These are phyloP conservation scores for Butyriboletus regius DNA, from an alignment of 1,284 basidiomycete species.

Conservation along the genomic window DNA sequence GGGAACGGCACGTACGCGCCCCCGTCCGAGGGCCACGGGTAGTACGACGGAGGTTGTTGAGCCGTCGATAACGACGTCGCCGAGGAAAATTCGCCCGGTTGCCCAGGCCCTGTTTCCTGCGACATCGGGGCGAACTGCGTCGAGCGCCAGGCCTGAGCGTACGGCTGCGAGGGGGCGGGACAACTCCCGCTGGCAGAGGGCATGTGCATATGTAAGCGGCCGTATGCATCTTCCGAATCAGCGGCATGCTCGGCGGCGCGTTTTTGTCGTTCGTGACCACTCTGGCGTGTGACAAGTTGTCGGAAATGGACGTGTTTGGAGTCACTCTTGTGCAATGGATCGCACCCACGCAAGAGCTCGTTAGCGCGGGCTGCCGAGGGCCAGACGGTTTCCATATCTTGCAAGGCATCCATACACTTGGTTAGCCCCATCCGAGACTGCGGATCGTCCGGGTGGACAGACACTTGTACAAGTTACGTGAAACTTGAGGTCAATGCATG, in stretches of 20 bases:
- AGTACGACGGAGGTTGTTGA: slow-evolving; percentile 34
- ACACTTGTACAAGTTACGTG: slow-evolving; percentile 36
- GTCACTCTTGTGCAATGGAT: slow-evolving; percentile 38
- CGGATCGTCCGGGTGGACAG: slow-evolving; percentile 55
- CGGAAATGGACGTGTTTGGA: slow-evolving; percentile 13
- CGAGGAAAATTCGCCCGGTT: slow-evolving; percentile 12
- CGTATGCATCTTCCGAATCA: slow-evolving; percentile 31
- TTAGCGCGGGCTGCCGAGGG: slow-evolving; percentile 68
- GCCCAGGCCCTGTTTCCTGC: slow-evolving; percentile 25
- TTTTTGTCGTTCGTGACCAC: slow-evolving; percentile 34
- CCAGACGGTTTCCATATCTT: slow-evolving; percentile 68
- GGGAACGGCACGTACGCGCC: slow-evolving; percentile 35
- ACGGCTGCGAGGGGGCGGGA: slow-evolving; percentile 16
- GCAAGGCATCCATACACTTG: slow-evolving; percentile 63
- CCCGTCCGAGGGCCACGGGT: slow-evolving; percentile 45
- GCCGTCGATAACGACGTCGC: slow-evolving; percentile 3
- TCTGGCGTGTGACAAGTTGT: slow-evolving; percentile 30
- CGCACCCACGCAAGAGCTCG: slow-evolving; percentile 63
- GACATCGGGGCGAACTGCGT: slow-evolving; percentile 16
- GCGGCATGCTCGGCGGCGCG: slow-evolving; percentile 32
- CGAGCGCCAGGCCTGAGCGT: slow-evolving; percentile 28
- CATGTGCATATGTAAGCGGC: slow-evolving; percentile 24
- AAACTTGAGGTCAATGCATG: neutral
- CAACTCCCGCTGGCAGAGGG: slow-evolving; percentile 1
- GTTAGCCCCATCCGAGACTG: slow-evolving; percentile 59